Evolutionary conservation across 495 filamentous ascomycete genomes (phyloP).

Genomic region (Filosporella fistucella): DNA sequence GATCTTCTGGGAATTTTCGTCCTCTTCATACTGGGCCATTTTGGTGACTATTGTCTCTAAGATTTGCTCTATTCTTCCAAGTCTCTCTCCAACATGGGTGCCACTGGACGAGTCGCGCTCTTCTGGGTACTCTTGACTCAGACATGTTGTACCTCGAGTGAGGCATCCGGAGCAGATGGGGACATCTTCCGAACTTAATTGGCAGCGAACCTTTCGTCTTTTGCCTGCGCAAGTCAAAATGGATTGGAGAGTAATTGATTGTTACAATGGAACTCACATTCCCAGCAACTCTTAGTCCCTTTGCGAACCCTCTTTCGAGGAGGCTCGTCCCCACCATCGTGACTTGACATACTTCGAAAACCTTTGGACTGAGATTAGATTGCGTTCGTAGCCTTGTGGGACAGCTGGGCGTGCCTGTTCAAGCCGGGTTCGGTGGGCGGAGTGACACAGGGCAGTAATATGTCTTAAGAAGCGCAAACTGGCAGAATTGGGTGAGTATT

Average conservation of each 20-base stretch:
- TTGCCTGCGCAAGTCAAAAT: conserved; percentile 26
- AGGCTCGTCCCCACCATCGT: conserved; percentile 19
- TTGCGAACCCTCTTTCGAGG: conserved; percentile 45
- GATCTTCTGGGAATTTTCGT: conserved; percentile 16
- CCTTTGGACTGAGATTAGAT: too few species aligned
- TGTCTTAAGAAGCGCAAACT: too few species aligned
- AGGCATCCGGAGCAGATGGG: conserved; percentile 41
- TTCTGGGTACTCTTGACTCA: conserved; percentile 46
- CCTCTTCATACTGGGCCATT: conserved; percentile 31
- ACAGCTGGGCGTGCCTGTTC: too few species aligned
- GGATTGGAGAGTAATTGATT: conserved; percentile 2
- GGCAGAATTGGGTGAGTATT: too few species aligned
- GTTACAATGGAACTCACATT: too few species aligned
- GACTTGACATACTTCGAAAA: too few species aligned
- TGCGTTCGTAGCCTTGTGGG: too few species aligned
- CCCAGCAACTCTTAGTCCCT: conserved; percentile 51
- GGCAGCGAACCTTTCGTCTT: conserved; percentile 41
- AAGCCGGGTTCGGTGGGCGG: too few species aligned
- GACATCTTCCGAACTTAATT: conserved; percentile 33
- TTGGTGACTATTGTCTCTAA: conserved; percentile 40
- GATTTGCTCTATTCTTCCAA: conserved; percentile 40
- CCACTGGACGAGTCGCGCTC: conserved; percentile 27
- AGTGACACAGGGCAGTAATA: too few species aligned
- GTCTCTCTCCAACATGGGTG: conserved; percentile 34
- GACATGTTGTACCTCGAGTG: conserved; percentile 38